Evolutionary conservation across 768 basidiomycete species (phyloP), one percentile per base, ranked within the genome.

Genomic region (Aureoboletus auriporus): DNA sequence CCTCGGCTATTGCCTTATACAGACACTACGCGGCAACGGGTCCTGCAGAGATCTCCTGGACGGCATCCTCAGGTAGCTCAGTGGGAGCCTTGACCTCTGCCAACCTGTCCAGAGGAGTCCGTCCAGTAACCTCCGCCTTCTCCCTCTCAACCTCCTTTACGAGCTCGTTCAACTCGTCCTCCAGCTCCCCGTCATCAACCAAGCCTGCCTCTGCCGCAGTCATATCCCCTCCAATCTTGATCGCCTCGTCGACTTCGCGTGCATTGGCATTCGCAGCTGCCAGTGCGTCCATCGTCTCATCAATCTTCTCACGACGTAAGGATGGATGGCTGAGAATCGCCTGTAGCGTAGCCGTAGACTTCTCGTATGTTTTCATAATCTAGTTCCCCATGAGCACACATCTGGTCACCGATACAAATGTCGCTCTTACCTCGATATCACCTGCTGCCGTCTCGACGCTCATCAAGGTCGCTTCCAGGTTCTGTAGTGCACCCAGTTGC

Each of bases 391-490:
- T 46, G 23, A 53, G 48, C 43, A 43, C 29, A 3, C 40, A 3
- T 7, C 27, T 34, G 16, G 33, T 43, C 11, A n/a, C 36, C 38
- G 37, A 47, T 34, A 17, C 13, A 38, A 39, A 49, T n/a, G 16
- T 26, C 12, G 29, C 61, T 71, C 37, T 46, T 61, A 93, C 93
- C 74, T 92, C 85, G 10, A 93, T 75, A 65, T 97, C 89, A 3
- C 85, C 86, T 27, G 89, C 89, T n/a, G 93, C 89, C 4, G 83
- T 79, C 68, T 98, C 92, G 6, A 97, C 90, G 39, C 80, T 78
- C 39, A 90, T 70, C 33, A 96, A 65, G 0, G 93, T 92, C 11
- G 79, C 72, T 54, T 88, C 83, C 8, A 97, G 71, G 33, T 82
- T 88, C 48, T 82, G 78, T 6, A 92, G 70, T 1, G 91, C 84